Evolutionary conservation across 768 basidiomycete species (phyloP).

Genomic region (Collybiopsis luxurians): DNA sequence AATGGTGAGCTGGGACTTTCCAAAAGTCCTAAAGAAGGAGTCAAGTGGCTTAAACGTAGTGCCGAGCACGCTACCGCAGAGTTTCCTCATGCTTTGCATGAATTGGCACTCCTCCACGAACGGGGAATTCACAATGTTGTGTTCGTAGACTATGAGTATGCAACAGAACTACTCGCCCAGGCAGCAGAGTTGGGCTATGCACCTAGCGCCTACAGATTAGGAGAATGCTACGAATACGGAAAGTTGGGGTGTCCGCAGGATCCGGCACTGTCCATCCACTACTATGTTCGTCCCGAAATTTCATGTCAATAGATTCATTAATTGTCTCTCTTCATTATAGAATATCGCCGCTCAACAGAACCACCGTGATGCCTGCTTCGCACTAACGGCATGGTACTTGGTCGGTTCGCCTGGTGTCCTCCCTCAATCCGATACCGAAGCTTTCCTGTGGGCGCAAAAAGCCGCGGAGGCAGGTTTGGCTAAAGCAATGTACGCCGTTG

Average conservation of each 20-base stretch:
- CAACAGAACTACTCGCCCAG: conserved; percentile 90
- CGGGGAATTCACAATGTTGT: conserved; percentile 98
- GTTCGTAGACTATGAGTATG: conserved; percentile 95
- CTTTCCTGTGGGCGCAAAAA: conserved; percentile 95
- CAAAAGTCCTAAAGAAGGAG: conserved; percentile 90
- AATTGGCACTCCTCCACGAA: conserved; percentile 91
- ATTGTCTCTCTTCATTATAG: conserved; percentile 37
- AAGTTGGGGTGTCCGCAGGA: conserved; percentile 98
- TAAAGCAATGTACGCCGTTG: conserved; percentile 97
- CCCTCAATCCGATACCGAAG: conserved; percentile 98
- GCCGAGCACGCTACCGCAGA: conserved; percentile 93
- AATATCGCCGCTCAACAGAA: conserved; percentile 98
- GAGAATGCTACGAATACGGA: conserved; percentile 99
- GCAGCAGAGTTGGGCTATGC: conserved; percentile 96
- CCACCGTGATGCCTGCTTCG: conserved; percentile 97
- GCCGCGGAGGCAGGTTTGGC: conserved; percentile 89
- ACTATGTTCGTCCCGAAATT: conserved; percentile 67
- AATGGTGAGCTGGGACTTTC: conserved; percentile 90
- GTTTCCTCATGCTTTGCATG: conserved; percentile 95
- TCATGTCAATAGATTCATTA: conserved; percentile 6
- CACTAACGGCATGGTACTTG: conserved; percentile 98
- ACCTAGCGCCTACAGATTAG: conserved; percentile 91
- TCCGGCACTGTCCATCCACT: conserved; percentile 95
- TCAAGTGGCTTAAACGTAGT: conserved; percentile 97
- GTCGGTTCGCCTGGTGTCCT: conserved; percentile 97